A percentile compares a stretch with the other conserved stretches of the same genome.
These are phyloP conservation scores for Fraxinus velutina DNA, from an alignment of 305 asterid species.

Conservation along the genomic window DNA sequence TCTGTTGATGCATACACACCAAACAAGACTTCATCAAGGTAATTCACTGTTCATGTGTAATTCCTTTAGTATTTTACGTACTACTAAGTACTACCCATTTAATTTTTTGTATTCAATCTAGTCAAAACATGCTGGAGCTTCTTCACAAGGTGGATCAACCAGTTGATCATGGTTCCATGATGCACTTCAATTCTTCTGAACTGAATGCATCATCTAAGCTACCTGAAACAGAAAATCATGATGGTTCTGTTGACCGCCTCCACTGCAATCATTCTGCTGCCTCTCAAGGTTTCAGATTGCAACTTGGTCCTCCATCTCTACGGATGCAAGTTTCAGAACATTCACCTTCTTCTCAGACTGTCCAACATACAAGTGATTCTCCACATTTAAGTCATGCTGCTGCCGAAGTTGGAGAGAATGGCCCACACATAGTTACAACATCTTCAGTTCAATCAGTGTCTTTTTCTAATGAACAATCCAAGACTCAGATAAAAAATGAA, in stretches of 20 bases:
- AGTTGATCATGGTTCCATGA: conserved; percentile 35
- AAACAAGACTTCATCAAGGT: conserved; percentile 50
- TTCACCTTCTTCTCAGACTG: conserved; percentile 41
- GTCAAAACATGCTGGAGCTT: conserved; percentile 89
- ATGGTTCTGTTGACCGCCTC: conserved; percentile 46
- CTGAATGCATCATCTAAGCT: conserved; percentile 46
- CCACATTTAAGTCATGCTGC: conserved; percentile 32
- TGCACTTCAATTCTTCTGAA: conserved; percentile 38
- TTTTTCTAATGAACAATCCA: conserved; percentile 34
- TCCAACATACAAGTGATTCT: conserved; percentile 27
- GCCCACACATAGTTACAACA: conserved; percentile 32
- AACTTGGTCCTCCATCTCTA: conserved; percentile 88
- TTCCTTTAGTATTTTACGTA: not conserved
- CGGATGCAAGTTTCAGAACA: conserved; percentile 35
- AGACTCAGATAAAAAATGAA: conserved; percentile 32
- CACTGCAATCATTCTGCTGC: conserved; percentile 49
- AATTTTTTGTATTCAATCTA: conserved; percentile 32
- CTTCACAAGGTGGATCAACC: conserved; percentile 80
- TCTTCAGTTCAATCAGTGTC: conserved; percentile 49
- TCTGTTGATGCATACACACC: conserved; percentile 39
- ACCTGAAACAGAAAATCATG: conserved; percentile 46
- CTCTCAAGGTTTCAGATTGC: conserved; percentile 80
- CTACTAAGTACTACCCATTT: not conserved
- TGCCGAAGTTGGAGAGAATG: conserved; percentile 38
- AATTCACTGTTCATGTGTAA: conserved; percentile 18